Percentiles rank a stretch among this genome's conserved stretches.
These are phyloP conservation scores for Dendrobium nobile DNA, from an alignment of 106 monocot species.

Conservation along the genomic window DNA sequence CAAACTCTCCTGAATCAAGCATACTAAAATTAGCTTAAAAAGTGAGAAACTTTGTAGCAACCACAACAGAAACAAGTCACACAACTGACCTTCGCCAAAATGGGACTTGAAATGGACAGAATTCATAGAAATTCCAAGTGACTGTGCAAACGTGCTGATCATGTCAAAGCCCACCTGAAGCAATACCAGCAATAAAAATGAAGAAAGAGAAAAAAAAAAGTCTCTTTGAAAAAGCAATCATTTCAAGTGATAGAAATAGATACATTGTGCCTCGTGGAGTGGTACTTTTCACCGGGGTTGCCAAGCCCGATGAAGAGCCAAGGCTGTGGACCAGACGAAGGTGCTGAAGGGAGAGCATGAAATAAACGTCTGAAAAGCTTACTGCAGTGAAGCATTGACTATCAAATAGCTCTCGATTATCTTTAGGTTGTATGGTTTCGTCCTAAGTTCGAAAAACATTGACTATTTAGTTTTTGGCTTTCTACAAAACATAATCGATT, in stretches of 20 bases:
- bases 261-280: constrained; percentile 84
- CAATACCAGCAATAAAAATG: background rate
- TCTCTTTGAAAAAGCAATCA: background rate
- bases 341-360: background rate
- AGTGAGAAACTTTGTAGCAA: background rate
- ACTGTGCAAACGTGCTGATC: constrained; percentile 74
- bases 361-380: constrained; percentile 1
- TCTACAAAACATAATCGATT: background rate
- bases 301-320: constrained; percentile 96
- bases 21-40: constrained; percentile 1
- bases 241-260: background rate
- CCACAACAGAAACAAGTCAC: background rate
- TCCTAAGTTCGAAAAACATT: background rate
- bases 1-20: constrained; percentile 47
- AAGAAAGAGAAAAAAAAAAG: background rate
- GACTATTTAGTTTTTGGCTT: background rate
- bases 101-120: constrained; percentile 72
- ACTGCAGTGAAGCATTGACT: background rate
- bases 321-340: constrained; percentile 17
- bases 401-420: background rate
- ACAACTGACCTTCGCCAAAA: constrained; percentile 66
- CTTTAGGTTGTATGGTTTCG: background rate
- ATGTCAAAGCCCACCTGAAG: constrained; percentile 85
- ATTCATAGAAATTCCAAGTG: constrained; percentile 55
- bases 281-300: constrained; percentile 91